These are phyloP conservation scores for Dactylellina parvicollis DNA, from an alignment of 2,329 filamentous ascomycete species.

Conservation along the genomic window DNA sequence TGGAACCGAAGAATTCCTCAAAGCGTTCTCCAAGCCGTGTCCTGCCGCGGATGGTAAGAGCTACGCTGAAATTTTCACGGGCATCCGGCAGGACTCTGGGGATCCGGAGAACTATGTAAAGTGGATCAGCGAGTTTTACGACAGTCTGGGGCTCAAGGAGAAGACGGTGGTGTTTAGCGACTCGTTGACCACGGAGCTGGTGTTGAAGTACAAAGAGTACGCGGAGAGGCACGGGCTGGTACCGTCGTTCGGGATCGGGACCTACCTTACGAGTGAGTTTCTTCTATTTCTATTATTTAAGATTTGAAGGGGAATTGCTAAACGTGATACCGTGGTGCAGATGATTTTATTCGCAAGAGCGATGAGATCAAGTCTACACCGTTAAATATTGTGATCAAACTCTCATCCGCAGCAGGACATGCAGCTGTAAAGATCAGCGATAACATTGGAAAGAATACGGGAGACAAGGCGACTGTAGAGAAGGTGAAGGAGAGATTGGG, in stretches of 20 bases:
- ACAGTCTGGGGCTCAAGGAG: constrained; percentile 66
- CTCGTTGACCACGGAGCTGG: constrained; percentile 88
- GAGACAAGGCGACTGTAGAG: constrained; percentile 79
- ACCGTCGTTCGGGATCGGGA: constrained; percentile 92
- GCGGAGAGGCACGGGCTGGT: constrained; percentile 83
- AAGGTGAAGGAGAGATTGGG: constrained; percentile 78
- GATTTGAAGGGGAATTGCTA: background rate
- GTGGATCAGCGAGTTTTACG: constrained; percentile 82
- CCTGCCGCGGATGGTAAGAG: constrained; percentile 66
- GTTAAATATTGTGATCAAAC: constrained; percentile 97
- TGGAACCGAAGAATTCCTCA: constrained; percentile 87
- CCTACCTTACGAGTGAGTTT: constrained; percentile 81
- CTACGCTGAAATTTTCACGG: constrained; percentile 83
- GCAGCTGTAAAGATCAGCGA: constrained; percentile 92
- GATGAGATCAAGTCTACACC: constrained; percentile 78
- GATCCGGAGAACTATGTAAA: constrained; percentile 83
- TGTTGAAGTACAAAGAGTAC: constrained; percentile 86
- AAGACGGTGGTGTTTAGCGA: constrained; percentile 97
- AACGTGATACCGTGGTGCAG: constrained; percentile 60
- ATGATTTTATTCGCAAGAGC: constrained; percentile 81
- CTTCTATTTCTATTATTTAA: background rate
- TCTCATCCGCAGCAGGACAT: constrained; percentile 82
- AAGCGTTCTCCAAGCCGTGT: constrained; percentile 78
- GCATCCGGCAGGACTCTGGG: constrained; percentile 89
- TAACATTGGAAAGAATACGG: constrained; percentile 93